Conservation (phyloP, 139 green algal species). For the Coccomyxa sp. region DNA sequence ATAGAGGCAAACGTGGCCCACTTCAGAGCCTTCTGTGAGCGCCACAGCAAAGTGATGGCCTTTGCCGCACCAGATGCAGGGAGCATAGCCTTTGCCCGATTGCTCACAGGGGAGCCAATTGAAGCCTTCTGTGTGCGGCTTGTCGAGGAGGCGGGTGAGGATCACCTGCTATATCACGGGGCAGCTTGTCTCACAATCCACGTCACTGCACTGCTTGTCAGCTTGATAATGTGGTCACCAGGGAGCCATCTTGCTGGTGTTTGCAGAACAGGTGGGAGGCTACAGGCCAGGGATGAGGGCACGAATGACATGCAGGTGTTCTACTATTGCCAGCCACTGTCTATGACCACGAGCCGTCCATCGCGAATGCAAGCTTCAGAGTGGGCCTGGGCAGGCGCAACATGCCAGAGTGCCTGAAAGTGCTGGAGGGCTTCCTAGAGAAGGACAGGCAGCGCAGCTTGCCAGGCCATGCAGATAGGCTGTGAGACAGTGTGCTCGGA, state of each 20-base stretch:
- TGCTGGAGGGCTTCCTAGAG: constrained; percentile 30
- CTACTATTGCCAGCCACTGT: constrained; percentile 66
- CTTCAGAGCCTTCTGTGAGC: constrained; percentile 33
- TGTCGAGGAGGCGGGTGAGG: constrained; percentile 15
- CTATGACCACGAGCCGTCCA: constrained; percentile 43
- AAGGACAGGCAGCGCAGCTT: neutral
- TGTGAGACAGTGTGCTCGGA: too few relatives aligned
- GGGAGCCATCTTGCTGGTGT: too few relatives aligned
- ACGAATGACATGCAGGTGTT: too few relatives aligned
- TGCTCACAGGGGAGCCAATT: constrained; percentile 24
- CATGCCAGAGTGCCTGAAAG: constrained; percentile 39
- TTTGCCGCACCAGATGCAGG: neutral
- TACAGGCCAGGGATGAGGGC: too few relatives aligned
- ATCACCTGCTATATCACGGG: too few relatives aligned
- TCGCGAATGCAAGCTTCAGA: constrained; percentile 36
- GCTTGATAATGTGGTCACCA: neutral
- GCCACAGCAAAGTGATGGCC: constrained; percentile 8
- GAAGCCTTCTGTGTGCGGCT: constrained; percentile 46
- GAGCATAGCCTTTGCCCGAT: neutral
- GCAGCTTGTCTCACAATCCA: too few relatives aligned
- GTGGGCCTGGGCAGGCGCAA: constrained; percentile 55
- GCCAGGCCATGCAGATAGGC: too few relatives aligned
- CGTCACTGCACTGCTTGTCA: neutral
- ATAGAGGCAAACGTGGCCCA: constrained; percentile 42
- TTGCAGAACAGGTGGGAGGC: too few relatives aligned